Evolutionary conservation across 805 yeast genomes (phyloP).

Genomic region (Candida ascalaphidarum): DNA sequence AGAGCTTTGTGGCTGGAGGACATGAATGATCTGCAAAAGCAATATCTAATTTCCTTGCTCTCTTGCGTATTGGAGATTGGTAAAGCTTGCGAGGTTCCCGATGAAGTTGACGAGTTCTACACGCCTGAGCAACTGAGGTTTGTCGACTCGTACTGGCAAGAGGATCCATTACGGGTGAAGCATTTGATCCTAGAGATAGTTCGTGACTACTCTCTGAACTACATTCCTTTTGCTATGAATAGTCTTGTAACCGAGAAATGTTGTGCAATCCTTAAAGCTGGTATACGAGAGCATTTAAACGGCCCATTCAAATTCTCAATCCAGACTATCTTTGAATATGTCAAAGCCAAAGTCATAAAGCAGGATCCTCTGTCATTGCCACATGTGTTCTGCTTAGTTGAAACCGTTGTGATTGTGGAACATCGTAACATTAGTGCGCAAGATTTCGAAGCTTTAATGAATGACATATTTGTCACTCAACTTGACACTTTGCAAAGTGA

Average conservation of each 20-base stretch:
- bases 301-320: slow-evolving; percentile 59
- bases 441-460: slow-evolving; percentile 26
- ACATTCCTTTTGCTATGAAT: slow-evolving; percentile 28
- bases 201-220: slow-evolving; percentile 31
- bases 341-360: slow-evolving; percentile 24
- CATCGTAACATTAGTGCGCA: slow-evolving; percentile 19
- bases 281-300: slow-evolving; percentile 51
- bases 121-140: slow-evolving; percentile 21
- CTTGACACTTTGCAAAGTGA: slow-evolving; percentile 35
- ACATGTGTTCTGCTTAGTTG: slow-evolving; percentile 35
- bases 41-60: slow-evolving; percentile 48
- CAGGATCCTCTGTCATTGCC: slow-evolving; percentile 33
- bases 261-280: slow-evolving; percentile 53
- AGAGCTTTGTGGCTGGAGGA: slow-evolving; percentile 1
- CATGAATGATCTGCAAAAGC: slow-evolving; percentile 18
- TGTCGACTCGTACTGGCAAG: slow-evolving; percentile 33
- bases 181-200: slow-evolving; percentile 32
- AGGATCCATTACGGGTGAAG: slow-evolving; percentile 41
- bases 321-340: slow-evolving; percentile 15
- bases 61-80: slow-evolving; percentile 64
- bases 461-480: slow-evolving; percentile 27
- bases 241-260: slow-evolving; percentile 53
- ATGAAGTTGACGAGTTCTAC: slow-evolving; percentile 34
- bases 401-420: slow-evolving; percentile 33
- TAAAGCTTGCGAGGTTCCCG: slow-evolving; percentile 57